Evolutionary conservation across 495 filamentous ascomycete species (phyloP).

Genomic region (Aspergillus wentii): DNA sequence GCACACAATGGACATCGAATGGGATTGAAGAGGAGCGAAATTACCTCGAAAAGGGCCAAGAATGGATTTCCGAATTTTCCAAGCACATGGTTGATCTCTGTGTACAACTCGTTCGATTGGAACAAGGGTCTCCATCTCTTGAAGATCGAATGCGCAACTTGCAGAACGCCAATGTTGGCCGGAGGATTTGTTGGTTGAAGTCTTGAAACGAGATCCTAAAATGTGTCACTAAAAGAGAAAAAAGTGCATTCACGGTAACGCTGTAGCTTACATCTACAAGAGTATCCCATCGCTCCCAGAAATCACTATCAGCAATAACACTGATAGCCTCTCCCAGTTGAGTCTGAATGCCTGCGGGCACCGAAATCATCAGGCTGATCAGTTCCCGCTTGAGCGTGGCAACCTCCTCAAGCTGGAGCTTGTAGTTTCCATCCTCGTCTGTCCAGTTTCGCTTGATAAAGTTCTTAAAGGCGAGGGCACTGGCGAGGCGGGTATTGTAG

Average conservation of each 20-base stretch:
- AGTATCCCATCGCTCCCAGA: conserved; percentile 92
- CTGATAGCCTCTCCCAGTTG: conserved; percentile 96
- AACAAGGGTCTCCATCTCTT: conserved; percentile 92
- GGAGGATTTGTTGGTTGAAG: conserved; percentile 70
- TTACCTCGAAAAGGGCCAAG: conserved; percentile 69
- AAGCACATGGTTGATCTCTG: conserved; percentile 92
- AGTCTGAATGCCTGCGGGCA: conserved; percentile 78
- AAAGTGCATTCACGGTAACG: background rate
- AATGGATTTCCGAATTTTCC: conserved; percentile 76
- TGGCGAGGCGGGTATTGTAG: conserved; percentile 76
- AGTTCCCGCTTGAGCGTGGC: conserved; percentile 86
- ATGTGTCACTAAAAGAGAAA: background rate
- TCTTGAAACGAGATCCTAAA: conserved; percentile 80
- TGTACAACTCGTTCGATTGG: conserved; percentile 83
- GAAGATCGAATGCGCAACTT: conserved; percentile 98
- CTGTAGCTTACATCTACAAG: conserved; percentile 61
- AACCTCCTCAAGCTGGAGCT: conserved; percentile 75
- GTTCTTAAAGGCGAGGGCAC: conserved; percentile 96
- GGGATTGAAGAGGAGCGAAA: background rate
- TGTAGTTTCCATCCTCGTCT: conserved; percentile 90
- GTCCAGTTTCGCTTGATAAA: conserved; percentile 90
- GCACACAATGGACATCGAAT: conserved; percentile 1
- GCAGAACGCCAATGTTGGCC: conserved; percentile 87
- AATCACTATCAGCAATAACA: conserved; percentile 95
- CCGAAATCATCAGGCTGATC: conserved; percentile 92